Conservation (phyloP, 768 basidiomycete species). For the Phanerodontia chrysosporium region DNA sequence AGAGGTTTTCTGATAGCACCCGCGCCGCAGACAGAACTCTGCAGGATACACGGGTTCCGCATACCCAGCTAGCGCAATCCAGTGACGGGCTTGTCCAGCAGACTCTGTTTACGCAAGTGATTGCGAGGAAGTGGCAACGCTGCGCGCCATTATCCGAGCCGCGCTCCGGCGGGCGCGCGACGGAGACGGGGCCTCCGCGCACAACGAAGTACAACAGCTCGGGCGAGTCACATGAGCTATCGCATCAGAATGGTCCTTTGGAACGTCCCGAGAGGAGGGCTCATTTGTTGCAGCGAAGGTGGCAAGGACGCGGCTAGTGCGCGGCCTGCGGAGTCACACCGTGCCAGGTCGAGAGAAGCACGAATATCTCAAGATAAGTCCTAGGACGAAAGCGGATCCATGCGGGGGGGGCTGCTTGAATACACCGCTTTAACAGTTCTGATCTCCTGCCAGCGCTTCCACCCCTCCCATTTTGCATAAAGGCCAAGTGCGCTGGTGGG, state of each 20-base stretch:
- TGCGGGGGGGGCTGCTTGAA: conserved; percentile 10
- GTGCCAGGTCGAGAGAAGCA: conserved; percentile 5
- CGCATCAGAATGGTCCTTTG: background rate
- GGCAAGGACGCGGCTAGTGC: conserved; percentile 13
- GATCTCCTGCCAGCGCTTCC: conserved; percentile 15
- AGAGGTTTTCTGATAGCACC: conserved; percentile 9
- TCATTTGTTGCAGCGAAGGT: conserved; percentile 3
- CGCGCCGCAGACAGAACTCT: conserved; percentile 1
- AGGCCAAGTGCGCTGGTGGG: conserved; percentile 5
- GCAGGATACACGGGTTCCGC: conserved; percentile 4
- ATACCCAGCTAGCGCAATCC: background rate
- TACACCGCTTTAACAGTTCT: conserved; percentile 15
- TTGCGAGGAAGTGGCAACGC: background rate
- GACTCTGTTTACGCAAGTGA: background rate
- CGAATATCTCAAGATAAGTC: conserved; percentile 14
- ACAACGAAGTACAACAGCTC: background rate
- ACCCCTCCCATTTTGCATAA: conserved; percentile 15
- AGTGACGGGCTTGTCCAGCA: background rate
- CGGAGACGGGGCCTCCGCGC: conserved; percentile 6
- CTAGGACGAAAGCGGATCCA: conserved; percentile 17
- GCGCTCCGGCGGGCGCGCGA: background rate
- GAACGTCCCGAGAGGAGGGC: conserved; percentile 2
- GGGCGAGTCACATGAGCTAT: conserved; percentile 12
- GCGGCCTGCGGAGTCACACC: conserved; percentile 15
- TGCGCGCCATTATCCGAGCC: background rate